These are phyloP conservation scores for Lactarius evosmus DNA, from an alignment of 768 basidiomycete species.

Conservation along the genomic window DNA sequence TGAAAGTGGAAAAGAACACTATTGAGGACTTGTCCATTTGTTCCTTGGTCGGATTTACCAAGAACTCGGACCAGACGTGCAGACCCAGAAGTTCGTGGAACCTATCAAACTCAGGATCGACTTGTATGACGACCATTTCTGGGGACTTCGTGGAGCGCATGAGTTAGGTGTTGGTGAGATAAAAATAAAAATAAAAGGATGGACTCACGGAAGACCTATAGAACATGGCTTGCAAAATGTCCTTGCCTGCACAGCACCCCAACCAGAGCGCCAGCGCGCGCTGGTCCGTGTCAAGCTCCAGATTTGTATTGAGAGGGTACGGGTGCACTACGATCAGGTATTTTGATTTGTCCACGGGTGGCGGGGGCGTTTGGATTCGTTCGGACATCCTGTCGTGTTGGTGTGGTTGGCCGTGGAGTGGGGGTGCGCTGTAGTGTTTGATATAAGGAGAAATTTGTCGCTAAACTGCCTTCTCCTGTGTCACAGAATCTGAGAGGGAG, in stretches of 20 bases:
- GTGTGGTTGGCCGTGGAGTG: background rate
- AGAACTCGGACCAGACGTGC: constrained; percentile 44
- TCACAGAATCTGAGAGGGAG: too few relatives aligned
- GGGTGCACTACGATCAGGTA: constrained; percentile 45
- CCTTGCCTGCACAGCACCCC: constrained; percentile 39
- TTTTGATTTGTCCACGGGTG: constrained; percentile 42
- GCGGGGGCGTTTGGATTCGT: constrained; percentile 42
- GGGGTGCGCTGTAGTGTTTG: background rate
- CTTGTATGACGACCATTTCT: constrained; percentile 45
- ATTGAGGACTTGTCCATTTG: constrained; percentile 33
- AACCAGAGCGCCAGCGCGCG: constrained; percentile 43
- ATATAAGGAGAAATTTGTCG: background rate
- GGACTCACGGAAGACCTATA: constrained; percentile 45
- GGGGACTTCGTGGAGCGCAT: constrained; percentile 36
- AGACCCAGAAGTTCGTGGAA: constrained; percentile 41
- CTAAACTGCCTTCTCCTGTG: too few relatives aligned
- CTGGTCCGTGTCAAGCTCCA: constrained; percentile 40
- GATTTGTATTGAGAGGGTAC: constrained; percentile 42
- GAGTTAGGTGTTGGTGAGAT: background rate
- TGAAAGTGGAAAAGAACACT: constrained; percentile 42
- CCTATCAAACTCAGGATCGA: constrained; percentile 34
- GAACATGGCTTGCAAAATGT: constrained; percentile 40
- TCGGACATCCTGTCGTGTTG: constrained; percentile 37
- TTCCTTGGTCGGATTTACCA: constrained; percentile 35
- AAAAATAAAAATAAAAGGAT: background rate